Evolutionary conservation across 306 rosid genomes (phyloP).

Genomic region (Lablab purpureus): DNA sequence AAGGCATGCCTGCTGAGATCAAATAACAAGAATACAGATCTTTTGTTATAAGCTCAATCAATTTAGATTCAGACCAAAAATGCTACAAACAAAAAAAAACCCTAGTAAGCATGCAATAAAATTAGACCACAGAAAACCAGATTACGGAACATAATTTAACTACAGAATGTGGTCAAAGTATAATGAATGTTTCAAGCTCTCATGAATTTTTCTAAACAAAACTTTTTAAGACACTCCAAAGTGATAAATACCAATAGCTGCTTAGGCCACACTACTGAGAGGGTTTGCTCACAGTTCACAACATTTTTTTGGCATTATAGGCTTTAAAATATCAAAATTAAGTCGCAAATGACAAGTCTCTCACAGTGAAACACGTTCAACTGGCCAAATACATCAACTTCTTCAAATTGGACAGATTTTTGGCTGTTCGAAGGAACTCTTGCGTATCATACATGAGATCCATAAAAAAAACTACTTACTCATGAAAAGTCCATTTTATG

Average conservation of each 20-base stretch:
- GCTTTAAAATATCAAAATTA: not conserved
- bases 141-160: not conserved
- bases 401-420: not conserved
- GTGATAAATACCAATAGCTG: not conserved
- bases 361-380: not conserved
- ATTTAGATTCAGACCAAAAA: not conserved
- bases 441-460: not conserved
- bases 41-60: not conserved
- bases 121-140: not conserved
- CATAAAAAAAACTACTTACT: not conserved
- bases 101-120: not conserved
- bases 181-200: not conserved
- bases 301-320: no score
- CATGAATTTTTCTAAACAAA: not conserved
- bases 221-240: not conserved
- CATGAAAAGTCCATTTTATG: not conserved
- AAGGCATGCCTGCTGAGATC: slow-evolving; percentile 31
- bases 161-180: not conserved
- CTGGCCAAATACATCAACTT: not conserved
- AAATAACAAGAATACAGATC: slow-evolving; percentile 19
- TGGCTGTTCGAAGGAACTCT: not conserved
- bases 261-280: no score
- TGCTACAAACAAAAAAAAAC: not conserved
- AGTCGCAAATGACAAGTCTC: not conserved
- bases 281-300: no score